phyloP scores from a whole-genome alignment of 352 stramenopile genomes.

The Phytophthora sp. region DNA sequence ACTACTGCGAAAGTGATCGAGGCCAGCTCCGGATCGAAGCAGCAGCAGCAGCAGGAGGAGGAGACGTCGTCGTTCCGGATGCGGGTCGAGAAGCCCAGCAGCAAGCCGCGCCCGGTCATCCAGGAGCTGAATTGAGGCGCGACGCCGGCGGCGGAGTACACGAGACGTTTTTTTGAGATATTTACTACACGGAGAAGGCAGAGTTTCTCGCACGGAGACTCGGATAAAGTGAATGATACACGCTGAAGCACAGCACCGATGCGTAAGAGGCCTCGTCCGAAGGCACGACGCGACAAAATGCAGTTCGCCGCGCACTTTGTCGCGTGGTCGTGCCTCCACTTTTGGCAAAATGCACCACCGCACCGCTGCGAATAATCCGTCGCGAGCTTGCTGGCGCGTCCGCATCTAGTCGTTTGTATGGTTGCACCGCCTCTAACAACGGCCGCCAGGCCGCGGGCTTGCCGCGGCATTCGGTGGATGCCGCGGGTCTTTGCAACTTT shows the following conservation, averaged over 20 bases:
- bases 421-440: background rate
- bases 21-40: slow-evolving; percentile 5
- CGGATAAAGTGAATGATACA: slow-evolving; percentile 32
- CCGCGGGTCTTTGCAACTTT: slow-evolving; percentile 61
- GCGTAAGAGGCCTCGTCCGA: too few relatives aligned
- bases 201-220: background rate
- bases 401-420: slow-evolving; percentile 31
- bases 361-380: slow-evolving; percentile 1
- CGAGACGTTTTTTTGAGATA: slow-evolving; percentile 17
- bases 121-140: slow-evolving; percentile 70
- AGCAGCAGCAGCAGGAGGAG: slow-evolving; percentile 1
- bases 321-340: background rate
- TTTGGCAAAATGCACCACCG: slow-evolving; percentile 15
- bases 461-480: background rate
- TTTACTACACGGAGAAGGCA: slow-evolving; percentile 28
- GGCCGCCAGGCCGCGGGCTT: background rate
- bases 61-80: slow-evolving; percentile 33
- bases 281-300: background rate
- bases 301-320: background rate
- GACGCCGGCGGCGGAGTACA: background rate
- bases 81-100: slow-evolving; percentile 41
- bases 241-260: slow-evolving; percentile 1
- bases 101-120: slow-evolving; percentile 62
- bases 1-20: slow-evolving; percentile 4
- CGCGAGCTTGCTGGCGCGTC: background rate